Conservation (phyloP, 2,329 filamentous ascomycete species). For the Boeremia exigua region DNA sequence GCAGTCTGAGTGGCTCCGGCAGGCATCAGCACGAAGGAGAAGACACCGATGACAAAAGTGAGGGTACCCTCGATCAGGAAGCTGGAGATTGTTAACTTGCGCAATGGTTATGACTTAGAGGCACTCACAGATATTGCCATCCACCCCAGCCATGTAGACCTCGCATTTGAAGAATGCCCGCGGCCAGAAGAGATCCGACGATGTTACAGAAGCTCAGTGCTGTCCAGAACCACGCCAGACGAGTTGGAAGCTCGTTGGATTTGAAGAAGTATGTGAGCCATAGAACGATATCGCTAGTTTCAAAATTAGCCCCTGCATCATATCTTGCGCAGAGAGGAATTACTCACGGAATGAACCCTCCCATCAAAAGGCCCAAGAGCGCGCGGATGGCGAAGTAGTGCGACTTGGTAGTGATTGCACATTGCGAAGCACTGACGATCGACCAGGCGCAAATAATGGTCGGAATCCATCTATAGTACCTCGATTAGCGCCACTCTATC, state of each 20-base stretch:
- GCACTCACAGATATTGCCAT: slow-evolving; percentile 46
- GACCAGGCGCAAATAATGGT: slow-evolving; percentile 47
- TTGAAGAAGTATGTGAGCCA: slow-evolving; percentile 53
- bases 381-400: slow-evolving; percentile 49
- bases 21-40: slow-evolving; percentile 64
- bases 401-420: slow-evolving; percentile 39
- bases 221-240: slow-evolving; percentile 54
- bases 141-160: slow-evolving; percentile 51
- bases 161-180: slow-evolving; percentile 51
- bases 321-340: background rate
- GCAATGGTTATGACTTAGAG: background rate
- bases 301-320: slow-evolving; percentile 33
- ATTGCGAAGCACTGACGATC: slow-evolving; percentile 46
- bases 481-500: background rate
- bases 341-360: slow-evolving; percentile 35
- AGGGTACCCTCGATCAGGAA: slow-evolving; percentile 63
- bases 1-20: slow-evolving; percentile 55
- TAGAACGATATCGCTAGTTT: slow-evolving; percentile 47
- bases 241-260: slow-evolving; percentile 49
- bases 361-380: slow-evolving; percentile 50
- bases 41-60: slow-evolving; percentile 60
- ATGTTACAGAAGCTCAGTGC: slow-evolving; percentile 47
- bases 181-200: slow-evolving; percentile 48
- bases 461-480: slow-evolving; percentile 40
- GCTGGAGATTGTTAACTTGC: slow-evolving; percentile 4